Base-by-base conservation (phyloP, 371 early-diverging fungal species). In the Polyrhizophydium stewartii region DNA sequence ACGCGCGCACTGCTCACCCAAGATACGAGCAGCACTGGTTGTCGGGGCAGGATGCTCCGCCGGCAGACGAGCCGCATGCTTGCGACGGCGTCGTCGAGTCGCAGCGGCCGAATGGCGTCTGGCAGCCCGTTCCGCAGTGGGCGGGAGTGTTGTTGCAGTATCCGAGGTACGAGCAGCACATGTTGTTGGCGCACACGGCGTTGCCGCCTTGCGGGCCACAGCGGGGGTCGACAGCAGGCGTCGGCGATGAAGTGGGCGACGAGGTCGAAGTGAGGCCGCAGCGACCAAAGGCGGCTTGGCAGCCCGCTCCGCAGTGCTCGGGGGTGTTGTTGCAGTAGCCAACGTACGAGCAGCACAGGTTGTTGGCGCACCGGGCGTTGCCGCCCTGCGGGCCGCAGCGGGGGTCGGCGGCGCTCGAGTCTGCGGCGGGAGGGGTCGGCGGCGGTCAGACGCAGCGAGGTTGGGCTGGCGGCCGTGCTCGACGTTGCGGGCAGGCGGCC, bases 71-170 rank as follows among this genome's bases (percentile, higher is more conserved):
- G n/a, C n/a, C n/a, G n/a, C n/a, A n/a, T n/a, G n/a, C n/a, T n/a
- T n/a, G n/a, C n/a, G n/a, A n/a, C n/a, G n/a, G n/a, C n/a, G n/a
- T n/a, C n/a, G n/a, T n/a, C n/a, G n/a, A n/a, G n/a, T 43, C n/a
- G 43, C 43, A 43, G 16, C 16, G 17, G n/a, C 62, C 62, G 17
- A 10, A 62, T 1, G 21, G 40, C 16, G 45, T 6, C 32, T 62
- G 62, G 28, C 62, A 62, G 27, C 62, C 62, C 16, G 50, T 31
- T 17, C 45, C 62, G 62, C 62, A 62, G 28, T 62, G 41, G 10
- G 19, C 62, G 30, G 62, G n/a, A 21, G 41, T 40, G 30, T 46
- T 47, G 12, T 53, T 55, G 30, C 62, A 62, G 24, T 27, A 62
- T 21, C 62, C 62, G 25, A 55, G 55, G 32, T 62, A 37, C 13